A percentile compares a stretch with the other conserved stretches of the same genome.
phyloP scores from a whole-genome alignment of 2,329 filamentous ascomycete species.

The Penicillium sp. region DNA sequence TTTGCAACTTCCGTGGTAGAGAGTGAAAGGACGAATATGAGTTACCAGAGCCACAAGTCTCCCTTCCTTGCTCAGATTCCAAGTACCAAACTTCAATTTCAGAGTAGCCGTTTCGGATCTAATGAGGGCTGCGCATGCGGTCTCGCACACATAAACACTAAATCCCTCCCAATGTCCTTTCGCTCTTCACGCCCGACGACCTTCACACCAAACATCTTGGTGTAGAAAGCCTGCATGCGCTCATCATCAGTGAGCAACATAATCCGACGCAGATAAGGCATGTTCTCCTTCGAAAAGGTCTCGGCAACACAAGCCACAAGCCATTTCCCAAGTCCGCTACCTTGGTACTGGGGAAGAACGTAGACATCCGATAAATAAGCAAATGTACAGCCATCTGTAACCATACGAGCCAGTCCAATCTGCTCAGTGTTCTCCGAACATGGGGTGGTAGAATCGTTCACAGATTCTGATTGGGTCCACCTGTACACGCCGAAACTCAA shows the following conservation, averaged over 20 bases:
- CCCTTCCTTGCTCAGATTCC: not conserved
- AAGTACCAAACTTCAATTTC: not conserved
- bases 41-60: not conserved
- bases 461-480: not conserved
- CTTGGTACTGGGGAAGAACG: slow-evolving; percentile 58
- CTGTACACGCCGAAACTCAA: slow-evolving; percentile 24
- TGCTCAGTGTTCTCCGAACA: slow-evolving; percentile 30
- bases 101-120: not conserved
- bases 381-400: slow-evolving; percentile 68
- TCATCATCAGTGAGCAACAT: slow-evolving; percentile 44
- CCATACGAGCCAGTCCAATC: slow-evolving; percentile 60
- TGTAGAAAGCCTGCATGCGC: slow-evolving; percentile 21
- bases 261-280: slow-evolving; percentile 59
- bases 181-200: slow-evolving; percentile 21
- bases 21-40: not conserved
- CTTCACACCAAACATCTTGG: slow-evolving; percentile 21
- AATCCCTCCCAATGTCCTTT: slow-evolving; percentile 13
- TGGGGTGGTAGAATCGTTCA: slow-evolving; percentile 1
- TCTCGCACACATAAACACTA: slow-evolving; percentile 21
- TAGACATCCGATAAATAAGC: slow-evolving; percentile 70
- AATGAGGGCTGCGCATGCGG: slow-evolving; percentile 5
- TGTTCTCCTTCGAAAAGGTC: slow-evolving; percentile 46
- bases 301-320: slow-evolving; percentile 61
- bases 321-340: slow-evolving; percentile 63
- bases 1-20: slow-evolving; percentile 64